phyloP scores from a whole-genome alignment of 2,329 filamentous ascomycete species.

The Cordyceps fumosorosea region DNA sequence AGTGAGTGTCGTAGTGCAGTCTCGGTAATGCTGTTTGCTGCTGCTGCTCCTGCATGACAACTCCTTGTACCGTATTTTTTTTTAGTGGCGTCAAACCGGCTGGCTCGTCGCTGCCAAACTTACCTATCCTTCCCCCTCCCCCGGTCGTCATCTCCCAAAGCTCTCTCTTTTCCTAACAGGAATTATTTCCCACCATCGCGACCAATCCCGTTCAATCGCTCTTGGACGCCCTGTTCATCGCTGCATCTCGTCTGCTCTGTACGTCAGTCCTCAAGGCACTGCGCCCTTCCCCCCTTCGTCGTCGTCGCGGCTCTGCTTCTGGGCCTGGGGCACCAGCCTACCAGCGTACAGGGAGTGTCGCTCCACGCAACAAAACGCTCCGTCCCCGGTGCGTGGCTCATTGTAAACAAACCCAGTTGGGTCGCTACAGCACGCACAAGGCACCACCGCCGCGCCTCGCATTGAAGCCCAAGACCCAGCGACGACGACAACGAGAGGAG shows the following conservation, averaged over 20 bases:
- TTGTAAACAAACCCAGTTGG: slow-evolving; percentile 13
- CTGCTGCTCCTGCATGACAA: neutral
- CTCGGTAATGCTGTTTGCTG: neutral
- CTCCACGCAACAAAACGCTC: slow-evolving; percentile 1
- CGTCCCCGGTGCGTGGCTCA: neutral
- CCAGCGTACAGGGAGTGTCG: neutral
- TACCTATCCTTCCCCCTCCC: neutral
- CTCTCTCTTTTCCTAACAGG: neutral
- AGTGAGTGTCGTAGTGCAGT: neutral
- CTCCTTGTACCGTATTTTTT: neutral
- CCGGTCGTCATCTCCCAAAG: neutral
- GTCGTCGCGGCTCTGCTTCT: neutral
- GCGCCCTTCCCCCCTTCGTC: neutral
- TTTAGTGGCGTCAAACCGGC: neutral
- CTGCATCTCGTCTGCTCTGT: neutral
- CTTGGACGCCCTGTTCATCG: neutral
- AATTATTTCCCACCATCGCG: neutral
- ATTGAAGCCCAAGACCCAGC: slow-evolving; percentile 13
- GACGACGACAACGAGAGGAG: neutral
- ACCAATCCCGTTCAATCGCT: neutral
- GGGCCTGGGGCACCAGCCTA: neutral
- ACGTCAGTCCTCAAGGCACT: neutral
- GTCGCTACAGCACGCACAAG: slow-evolving; percentile 7
- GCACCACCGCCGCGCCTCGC: slow-evolving; percentile 10
- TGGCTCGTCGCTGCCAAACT: neutral